These are phyloP conservation scores for Ogataea ramenticola DNA, from an alignment of 805 yeast genomes.

Conservation along the genomic window DNA sequence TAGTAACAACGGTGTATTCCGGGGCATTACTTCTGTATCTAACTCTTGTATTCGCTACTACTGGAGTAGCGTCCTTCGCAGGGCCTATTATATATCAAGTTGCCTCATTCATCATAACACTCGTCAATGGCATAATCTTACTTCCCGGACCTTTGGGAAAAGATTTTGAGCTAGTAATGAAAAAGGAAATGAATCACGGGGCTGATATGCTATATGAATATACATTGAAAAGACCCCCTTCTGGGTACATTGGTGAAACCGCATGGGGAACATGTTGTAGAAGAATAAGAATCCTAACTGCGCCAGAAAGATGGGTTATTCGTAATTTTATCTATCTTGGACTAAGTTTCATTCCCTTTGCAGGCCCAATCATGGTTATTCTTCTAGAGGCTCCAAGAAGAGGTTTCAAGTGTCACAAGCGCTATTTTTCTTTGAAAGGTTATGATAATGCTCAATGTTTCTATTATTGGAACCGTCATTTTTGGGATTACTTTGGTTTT, in stretches of 20 bases:
- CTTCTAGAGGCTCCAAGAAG: slow-evolving; percentile 46
- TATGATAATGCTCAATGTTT: slow-evolving; percentile 34
- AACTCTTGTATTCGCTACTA: slow-evolving; percentile 13
- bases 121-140: slow-evolving; percentile 21
- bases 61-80: slow-evolving; percentile 15
- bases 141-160: slow-evolving; percentile 23
- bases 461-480: slow-evolving; percentile 27
- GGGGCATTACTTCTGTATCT: slow-evolving; percentile 10
- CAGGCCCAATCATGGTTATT: slow-evolving; percentile 51
- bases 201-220: slow-evolving; percentile 6
- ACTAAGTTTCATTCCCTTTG: slow-evolving; percentile 44
- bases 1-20: slow-evolving; percentile 13
- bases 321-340: slow-evolving; percentile 29
- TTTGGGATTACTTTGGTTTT: slow-evolving; percentile 35
- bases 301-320: slow-evolving; percentile 34
- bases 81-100: slow-evolving; percentile 22
- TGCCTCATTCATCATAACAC: slow-evolving; percentile 21
- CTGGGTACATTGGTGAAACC: slow-evolving; percentile 22
- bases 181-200: slow-evolving; percentile 13
- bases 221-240: slow-evolving; percentile 13
- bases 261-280: slow-evolving; percentile 14
- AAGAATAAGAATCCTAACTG: slow-evolving; percentile 11
- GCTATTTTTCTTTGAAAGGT: slow-evolving; percentile 54
- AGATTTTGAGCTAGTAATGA: slow-evolving; percentile 26
- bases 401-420: slow-evolving; percentile 43